Evolutionary conservation across 768 basidiomycete genomes (phyloP).

Genomic region (Chalciporus pseudorubinellus): DNA sequence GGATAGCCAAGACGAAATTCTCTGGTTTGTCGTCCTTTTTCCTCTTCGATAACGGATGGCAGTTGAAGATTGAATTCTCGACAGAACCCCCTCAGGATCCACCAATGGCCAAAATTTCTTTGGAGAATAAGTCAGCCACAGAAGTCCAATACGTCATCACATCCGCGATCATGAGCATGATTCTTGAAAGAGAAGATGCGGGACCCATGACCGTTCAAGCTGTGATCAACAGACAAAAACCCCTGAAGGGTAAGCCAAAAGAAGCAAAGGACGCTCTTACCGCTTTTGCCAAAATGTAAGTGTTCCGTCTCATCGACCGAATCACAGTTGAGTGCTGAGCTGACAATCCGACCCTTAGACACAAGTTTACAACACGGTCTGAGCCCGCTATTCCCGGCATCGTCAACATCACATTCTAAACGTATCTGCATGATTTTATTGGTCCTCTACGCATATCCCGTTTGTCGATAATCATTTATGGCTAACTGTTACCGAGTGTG

Average conservation of each 20-base stretch:
- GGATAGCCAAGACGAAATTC: conserved; percentile 22
- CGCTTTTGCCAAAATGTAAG: conserved; percentile 19
- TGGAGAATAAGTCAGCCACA: not conserved
- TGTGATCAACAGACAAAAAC: conserved; percentile 1
- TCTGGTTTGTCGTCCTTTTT: conserved; percentile 7
- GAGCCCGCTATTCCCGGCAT: conserved; percentile 5
- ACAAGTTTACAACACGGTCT: conserved; percentile 8
- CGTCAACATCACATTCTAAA: conserved; percentile 21
- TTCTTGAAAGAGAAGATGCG: conserved; percentile 14
- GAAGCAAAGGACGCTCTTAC: conserved; percentile 5
- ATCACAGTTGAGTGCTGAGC: not conserved
- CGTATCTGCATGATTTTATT: not conserved
- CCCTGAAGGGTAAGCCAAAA: not conserved
- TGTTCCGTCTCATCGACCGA: too few species aligned
- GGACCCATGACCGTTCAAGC: conserved; percentile 17
- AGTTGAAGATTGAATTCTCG: not conserved
- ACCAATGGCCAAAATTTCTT: not conserved
- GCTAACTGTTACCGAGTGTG: conserved; percentile 9
- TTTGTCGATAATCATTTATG: conserved; percentile 17
- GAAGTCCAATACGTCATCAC: conserved; percentile 6
- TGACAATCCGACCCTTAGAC: conserved; percentile 15
- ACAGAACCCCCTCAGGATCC: conserved; percentile 12
- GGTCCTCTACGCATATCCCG: not conserved
- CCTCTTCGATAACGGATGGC: not conserved
- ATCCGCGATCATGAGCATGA: conserved; percentile 7